Evolutionary conservation across 2,329 filamentous ascomycete genomes (phyloP), one percentile per base, ranked within the genome.

Genomic region (Cladophialophora immunda): DNA sequence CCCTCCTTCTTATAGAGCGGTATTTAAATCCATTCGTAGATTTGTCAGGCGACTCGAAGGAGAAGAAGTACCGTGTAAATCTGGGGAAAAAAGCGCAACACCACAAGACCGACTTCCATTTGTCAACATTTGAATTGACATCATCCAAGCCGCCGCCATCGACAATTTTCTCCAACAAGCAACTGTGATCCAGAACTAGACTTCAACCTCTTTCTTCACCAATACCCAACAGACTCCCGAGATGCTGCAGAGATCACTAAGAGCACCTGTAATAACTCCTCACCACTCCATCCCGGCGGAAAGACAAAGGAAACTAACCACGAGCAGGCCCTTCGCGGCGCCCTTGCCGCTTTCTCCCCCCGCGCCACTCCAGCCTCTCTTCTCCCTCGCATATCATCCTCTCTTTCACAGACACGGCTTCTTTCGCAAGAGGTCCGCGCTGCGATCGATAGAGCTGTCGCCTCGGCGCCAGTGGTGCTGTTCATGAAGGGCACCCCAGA

Each of bases 401-500:
- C 68, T n/a, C 66, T 73, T 15, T 34, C 52, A 27, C 68, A 72
- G 45, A 70, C 70, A 0, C 57, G 93, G 65, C 85, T 92, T 47
- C 87, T 99, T 56, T 97, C 94, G 34, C 87, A 90, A 73, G 87
- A 93, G 76, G 95, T 92, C 11, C 89, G 87, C 69, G 81, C 88
- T 45, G 93, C 94, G 29, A 99, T 99, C 75, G 92, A 97, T 80
- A 92, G 93, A 79, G 94, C 94, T 34, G 90, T 99, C 17, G 85
- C 83, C 27, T 94, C 93, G 0, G 91, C 94, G 0, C 94, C 94
- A 1, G 94, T 99, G 0, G 95, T 99, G 0, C 86, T 99, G 65
- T 99, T 99, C 85, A 99, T 99, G 95, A 99, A 99, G 84, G 95
- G 95, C 67, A 98, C 95, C 1, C 95, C 95, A 66, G 94, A 97